These are phyloP conservation scores for Blastocystis sp. DNA, from an alignment of 352 stramenopile genomes.

Conservation along the genomic window DNA sequence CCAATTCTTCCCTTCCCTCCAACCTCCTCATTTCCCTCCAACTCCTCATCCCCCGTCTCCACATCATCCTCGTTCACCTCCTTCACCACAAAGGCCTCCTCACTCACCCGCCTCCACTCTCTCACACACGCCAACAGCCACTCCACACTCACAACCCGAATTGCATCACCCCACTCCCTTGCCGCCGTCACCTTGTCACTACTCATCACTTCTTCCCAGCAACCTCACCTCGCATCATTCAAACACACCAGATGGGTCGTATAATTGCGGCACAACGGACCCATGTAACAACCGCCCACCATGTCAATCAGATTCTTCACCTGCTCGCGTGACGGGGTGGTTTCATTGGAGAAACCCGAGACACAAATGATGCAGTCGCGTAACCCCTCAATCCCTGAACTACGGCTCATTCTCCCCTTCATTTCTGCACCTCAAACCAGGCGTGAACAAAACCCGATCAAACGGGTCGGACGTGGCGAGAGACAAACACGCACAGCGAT, in stretches of 20 bases:
- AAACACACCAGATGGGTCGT: conserved; percentile 65
- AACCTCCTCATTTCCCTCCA: not conserved
- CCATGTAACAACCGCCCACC: conserved; percentile 61
- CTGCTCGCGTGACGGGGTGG: conserved; percentile 39
- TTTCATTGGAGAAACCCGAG: conserved; percentile 49
- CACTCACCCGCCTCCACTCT: conserved; percentile 1
- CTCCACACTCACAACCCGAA: conserved; percentile 19
- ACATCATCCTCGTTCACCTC: conserved; percentile 7
- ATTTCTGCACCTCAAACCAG: not conserved
- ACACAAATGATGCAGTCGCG: conserved; percentile 47
- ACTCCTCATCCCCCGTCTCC: not conserved
- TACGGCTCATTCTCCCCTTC: not conserved
- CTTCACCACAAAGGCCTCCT: not conserved
- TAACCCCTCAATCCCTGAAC: conserved; percentile 29
- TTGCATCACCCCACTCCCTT: not conserved
- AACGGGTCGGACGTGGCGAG: not conserved
- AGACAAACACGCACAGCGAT: conserved; percentile 19
- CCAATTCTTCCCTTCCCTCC: conserved; percentile 22
- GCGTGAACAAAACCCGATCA: conserved; percentile 12
- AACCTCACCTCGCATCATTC: not conserved
- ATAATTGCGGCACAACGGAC: conserved; percentile 32
- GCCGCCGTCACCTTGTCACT: conserved; percentile 51
- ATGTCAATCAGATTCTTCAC: conserved; percentile 62
- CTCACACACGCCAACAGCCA: conserved; percentile 56
- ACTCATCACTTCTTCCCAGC: not conserved